Percentiles rank a stretch among this genome's conserved stretches.
Conservation (phyloP, 2,329 filamentous ascomycete species). For the Xylaria sp. region DNA sequence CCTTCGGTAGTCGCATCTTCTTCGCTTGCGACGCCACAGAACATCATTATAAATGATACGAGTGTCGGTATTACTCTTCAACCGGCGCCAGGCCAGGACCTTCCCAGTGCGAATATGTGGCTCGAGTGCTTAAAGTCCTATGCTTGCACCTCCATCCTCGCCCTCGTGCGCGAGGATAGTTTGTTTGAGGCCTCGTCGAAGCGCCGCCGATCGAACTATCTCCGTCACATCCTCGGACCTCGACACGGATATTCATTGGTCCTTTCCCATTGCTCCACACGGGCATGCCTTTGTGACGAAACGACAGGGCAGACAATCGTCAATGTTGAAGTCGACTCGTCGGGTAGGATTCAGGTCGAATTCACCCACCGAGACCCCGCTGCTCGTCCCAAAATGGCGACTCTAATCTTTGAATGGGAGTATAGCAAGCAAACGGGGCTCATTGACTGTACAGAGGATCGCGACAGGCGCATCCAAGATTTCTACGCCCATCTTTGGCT, state of each 20-base stretch:
- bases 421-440: constrained; percentile 16
- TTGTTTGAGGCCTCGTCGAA: constrained; percentile 15
- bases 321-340: not conserved
- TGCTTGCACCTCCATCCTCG: constrained; percentile 2
- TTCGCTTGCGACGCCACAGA: not conserved
- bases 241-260: constrained; percentile 11
- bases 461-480: constrained; percentile 14
- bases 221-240: constrained; percentile 15
- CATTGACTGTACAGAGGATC: constrained; percentile 10
- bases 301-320: not conserved
- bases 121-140: constrained; percentile 8
- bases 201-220: constrained; percentile 16
- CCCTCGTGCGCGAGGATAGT: constrained; percentile 16
- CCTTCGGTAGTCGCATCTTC: constrained; percentile 74
- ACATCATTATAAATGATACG: constrained; percentile 14
- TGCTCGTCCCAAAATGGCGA: constrained; percentile 9
- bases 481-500: constrained; percentile 27
- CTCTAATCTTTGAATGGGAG: constrained; percentile 23
- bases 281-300: constrained; percentile 11
- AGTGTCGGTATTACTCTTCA: not conserved
- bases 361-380: constrained; percentile 13
- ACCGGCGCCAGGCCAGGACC: constrained; percentile 3
- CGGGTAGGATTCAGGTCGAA: constrained; percentile 9
- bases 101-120: constrained; percentile 13
- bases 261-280: not conserved